Base-by-base conservation (phyloP, 768 basidiomycete species). In the Amanita muscaria region DNA sequence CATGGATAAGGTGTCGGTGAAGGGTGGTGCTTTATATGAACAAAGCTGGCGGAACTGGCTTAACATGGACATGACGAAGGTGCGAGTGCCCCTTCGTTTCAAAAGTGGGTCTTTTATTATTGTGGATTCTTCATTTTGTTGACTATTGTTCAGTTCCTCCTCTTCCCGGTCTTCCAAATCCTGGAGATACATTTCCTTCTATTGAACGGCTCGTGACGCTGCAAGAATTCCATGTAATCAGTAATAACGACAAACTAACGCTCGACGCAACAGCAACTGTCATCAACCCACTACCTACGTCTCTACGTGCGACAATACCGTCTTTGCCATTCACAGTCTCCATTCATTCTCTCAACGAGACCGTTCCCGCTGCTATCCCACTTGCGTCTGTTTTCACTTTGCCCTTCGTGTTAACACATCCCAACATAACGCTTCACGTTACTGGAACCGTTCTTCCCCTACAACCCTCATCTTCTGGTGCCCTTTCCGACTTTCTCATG, bases 131-230 rank as follows among this genome's bases (percentile, higher is more conserved):
- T 24, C 29, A 49, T 41, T 29, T 44, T 48, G 29, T 50, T n/a
- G 11, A 36, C 18, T n/a, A 30, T 37, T 33, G 8, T 50, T 14
- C 9, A 87, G 84, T 86, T 21, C 82, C 80, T 6, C 56, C 64
- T 6, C 52, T 88, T 6, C 81, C 83, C 33, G 82, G 81, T 3
- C 61, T 88, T 12, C 86, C 86, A 14, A 59, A 61, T 15, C 79
- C 81, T 3, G 79, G 79, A 12, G 52, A 60, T 8, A 61, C 69
- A 40, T 65, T 80, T 3, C 85, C 83, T 9, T 59, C 70, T 5
- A 54, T 83, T 32, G 68, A 77, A 3, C 64, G 80, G 46, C 66
- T 88, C 4, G 58, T 88, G 39, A 77, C 72, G 0, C 64, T 89
- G 5, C 62, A 73, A 42, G 72, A 73, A 3, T 83, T 88, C 58